phyloP scores from a whole-genome alignment of 2,329 filamentous ascomycete genomes.

The Trichothecium roseum region DNA sequence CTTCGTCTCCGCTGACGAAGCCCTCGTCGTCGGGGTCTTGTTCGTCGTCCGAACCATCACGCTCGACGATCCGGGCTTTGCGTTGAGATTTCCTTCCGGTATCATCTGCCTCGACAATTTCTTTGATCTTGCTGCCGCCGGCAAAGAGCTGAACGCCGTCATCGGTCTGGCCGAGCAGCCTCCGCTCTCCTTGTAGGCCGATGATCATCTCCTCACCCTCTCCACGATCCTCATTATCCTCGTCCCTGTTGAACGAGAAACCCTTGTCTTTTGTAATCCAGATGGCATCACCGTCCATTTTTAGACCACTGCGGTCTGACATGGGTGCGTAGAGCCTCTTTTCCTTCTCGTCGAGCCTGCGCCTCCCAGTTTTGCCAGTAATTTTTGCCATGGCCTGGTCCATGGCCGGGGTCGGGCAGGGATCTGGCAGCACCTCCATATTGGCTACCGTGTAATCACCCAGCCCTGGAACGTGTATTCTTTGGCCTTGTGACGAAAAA shows the following conservation, averaged over 20 bases:
- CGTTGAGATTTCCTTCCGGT: constrained; percentile 50
- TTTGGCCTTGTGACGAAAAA: constrained; percentile 73
- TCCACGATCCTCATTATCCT: constrained; percentile 65
- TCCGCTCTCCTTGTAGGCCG: constrained; percentile 72
- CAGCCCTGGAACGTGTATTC: constrained; percentile 85
- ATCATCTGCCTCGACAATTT: constrained; percentile 42
- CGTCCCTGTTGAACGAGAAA: constrained; percentile 63
- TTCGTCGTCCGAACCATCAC: constrained; percentile 49
- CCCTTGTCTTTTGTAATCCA: constrained; percentile 68
- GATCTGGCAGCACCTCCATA: constrained; percentile 84
- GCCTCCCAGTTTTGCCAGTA: constrained; percentile 69
- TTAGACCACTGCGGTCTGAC: constrained; percentile 91
- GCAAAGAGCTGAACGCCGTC: constrained; percentile 79
- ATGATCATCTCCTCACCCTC: constrained; percentile 93
- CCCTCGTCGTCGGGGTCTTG: constrained; percentile 42
- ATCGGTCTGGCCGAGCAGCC: constrained; percentile 71
- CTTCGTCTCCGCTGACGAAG: constrained; percentile 42
- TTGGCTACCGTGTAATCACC: constrained; percentile 77
- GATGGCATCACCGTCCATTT: constrained; percentile 94
- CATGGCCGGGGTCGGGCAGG: constrained; percentile 87
- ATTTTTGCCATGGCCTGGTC: constrained; percentile 79
- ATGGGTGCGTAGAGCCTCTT: constrained; percentile 94
- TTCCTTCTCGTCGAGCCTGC: constrained; percentile 87
- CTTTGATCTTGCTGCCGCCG: constrained; percentile 58
- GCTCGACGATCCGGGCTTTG: constrained; percentile 45